phyloP scores from a whole-genome alignment of 2,329 filamentous ascomycete genomes.

The Pseudogymnoascus sp. region DNA sequence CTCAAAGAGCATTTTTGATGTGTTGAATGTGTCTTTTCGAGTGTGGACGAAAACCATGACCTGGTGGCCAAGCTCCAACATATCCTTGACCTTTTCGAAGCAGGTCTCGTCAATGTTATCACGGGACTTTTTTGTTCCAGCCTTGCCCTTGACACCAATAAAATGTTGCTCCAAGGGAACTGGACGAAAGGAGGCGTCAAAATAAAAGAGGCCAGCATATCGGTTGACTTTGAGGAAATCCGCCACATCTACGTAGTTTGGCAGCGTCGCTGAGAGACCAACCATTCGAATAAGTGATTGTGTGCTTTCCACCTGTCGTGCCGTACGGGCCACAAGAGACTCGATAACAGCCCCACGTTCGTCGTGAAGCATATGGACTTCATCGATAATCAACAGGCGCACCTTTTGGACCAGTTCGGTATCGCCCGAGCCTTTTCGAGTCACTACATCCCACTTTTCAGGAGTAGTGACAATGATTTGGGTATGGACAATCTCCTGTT shows the following conservation, averaged over 20 bases:
- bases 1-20: constrained; percentile 76
- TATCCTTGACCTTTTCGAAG: constrained; percentile 90
- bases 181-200: constrained; percentile 89
- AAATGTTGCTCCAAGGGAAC: constrained; percentile 97
- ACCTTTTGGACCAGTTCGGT: constrained; percentile 98
- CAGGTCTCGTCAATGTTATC: constrained; percentile 83
- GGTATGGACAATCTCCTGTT: constrained; percentile 88
- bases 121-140: constrained; percentile 68
- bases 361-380: constrained; percentile 99
- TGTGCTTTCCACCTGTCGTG: constrained; percentile 94
- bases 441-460: constrained; percentile 99
- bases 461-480: constrained; percentile 98
- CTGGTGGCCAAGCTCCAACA: constrained; percentile 88
- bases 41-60: constrained; percentile 99
- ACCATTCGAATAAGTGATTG: constrained; percentile 95
- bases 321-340: constrained; percentile 87
- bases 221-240: constrained; percentile 96
- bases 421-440: constrained; percentile 91
- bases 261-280: constrained; percentile 87
- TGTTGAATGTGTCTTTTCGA: constrained; percentile 83
- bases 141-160: constrained; percentile 87
- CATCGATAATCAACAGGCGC: constrained; percentile 89
- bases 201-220: constrained; percentile 89
- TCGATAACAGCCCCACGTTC: constrained; percentile 94
- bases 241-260: constrained; percentile 93